Evolutionary conservation across 768 basidiomycete genomes (phyloP).

Genomic region (Boletales sp.): DNA sequence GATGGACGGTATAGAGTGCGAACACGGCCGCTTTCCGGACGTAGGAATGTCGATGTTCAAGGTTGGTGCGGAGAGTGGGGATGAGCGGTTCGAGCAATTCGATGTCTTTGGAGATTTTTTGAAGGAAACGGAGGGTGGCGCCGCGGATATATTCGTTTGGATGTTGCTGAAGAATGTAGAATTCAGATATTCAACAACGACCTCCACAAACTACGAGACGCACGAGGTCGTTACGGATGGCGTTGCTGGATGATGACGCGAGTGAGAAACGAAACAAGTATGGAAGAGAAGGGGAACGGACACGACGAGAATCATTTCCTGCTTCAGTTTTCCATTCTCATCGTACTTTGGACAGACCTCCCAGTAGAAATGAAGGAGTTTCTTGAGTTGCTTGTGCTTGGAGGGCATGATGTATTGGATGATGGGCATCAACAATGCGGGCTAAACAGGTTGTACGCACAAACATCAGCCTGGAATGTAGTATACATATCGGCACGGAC

Average conservation of each 20-base stretch:
- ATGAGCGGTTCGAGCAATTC: conserved; percentile 96
- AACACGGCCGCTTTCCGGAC: conserved; percentile 99
- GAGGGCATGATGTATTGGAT: conserved; percentile 98
- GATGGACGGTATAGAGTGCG: conserved; percentile 91
- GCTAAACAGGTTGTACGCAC: conserved; percentile 41
- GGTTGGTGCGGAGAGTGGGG: conserved; percentile 87
- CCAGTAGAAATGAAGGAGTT: conserved; percentile 93
- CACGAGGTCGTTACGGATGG: conserved; percentile 95
- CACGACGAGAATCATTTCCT: conserved; percentile 99
- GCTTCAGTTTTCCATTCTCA: conserved; percentile 94
- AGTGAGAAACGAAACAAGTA: background rate
- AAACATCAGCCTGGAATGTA: background rate
- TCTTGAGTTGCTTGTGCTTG: conserved; percentile 95
- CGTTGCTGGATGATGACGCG: conserved; percentile 57
- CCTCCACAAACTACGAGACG: conserved; percentile 26
- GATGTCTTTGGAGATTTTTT: conserved; percentile 89
- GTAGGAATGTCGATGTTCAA: conserved; percentile 96
- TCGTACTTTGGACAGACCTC: conserved; percentile 98
- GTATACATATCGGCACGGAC: background rate
- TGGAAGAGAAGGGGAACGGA: conserved; percentile 38
- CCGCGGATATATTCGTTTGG: conserved; percentile 99
- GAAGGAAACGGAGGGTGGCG: conserved; percentile 92
- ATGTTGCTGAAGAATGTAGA: conserved; percentile 70
- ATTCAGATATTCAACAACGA: background rate
- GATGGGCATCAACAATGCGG: conserved; percentile 93